Evolutionary conservation across 495 filamentous ascomycete species (phyloP).

Genomic region (Penicillium cataractarum): DNA sequence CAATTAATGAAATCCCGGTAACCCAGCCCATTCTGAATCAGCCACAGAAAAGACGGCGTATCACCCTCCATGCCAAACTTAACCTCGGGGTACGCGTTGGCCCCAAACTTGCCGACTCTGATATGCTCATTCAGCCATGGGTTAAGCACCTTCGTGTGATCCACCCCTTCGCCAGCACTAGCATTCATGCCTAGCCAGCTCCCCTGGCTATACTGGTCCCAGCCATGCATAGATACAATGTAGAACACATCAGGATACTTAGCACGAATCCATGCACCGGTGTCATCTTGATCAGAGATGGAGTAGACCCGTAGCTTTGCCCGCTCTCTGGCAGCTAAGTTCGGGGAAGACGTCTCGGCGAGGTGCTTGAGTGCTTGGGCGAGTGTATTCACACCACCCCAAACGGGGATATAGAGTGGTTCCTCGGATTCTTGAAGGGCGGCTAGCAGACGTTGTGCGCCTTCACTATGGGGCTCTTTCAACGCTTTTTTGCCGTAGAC

Average conservation of each 20-base stretch:
- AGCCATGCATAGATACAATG: not conserved
- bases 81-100: not conserved
- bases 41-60: not conserved
- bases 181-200: not conserved
- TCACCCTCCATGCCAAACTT: not conserved
- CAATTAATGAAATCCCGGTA: not conserved
- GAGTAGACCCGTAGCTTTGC: not conserved
- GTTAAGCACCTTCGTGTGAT: not conserved
- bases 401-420: constrained; percentile 22
- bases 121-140: not conserved
- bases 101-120: not conserved
- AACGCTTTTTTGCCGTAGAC: not conserved
- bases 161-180: not conserved
- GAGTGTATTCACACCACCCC: constrained; percentile 52
- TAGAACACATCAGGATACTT: not conserved
- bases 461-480: not conserved
- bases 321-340: not conserved
- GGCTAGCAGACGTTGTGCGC: not conserved
- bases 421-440: not conserved
- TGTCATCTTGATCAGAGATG: not conserved
- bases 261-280: not conserved
- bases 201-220: not conserved
- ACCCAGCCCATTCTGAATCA: not conserved
- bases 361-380: constrained; percentile 42
- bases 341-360: constrained; percentile 30